phyloP scores from a whole-genome alignment of 176 grass and related monocot genomes.

The Echinochloa phyllopogon region DNA sequence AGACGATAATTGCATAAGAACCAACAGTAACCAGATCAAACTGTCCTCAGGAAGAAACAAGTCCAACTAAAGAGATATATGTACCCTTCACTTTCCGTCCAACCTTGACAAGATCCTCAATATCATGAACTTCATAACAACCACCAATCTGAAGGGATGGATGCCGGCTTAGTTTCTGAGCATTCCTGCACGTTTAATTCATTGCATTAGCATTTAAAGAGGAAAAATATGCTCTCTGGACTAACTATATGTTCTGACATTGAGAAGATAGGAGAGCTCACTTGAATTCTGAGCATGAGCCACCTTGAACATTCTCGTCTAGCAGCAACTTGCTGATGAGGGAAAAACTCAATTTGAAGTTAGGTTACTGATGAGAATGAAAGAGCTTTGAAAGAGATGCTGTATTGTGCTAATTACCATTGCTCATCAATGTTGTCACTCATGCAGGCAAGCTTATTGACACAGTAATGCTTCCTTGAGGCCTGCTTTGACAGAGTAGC shows the following conservation, averaged over 20 bases:
- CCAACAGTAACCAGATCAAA: neutral
- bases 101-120: constrained; percentile 92
- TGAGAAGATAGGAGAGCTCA: constrained; percentile 50
- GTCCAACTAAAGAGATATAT: constrained; percentile 44
- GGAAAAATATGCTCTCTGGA: neutral
- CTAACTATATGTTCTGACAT: constrained; percentile 19
- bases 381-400: constrained; percentile 17
- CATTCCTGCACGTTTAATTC: constrained; percentile 67
- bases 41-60: neutral
- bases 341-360: constrained; percentile 15
- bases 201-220: constrained; percentile 32
- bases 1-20: constrained; percentile 23
- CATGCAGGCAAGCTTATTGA: constrained; percentile 68
- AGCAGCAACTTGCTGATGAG: constrained; percentile 71
- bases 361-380: constrained; percentile 21
- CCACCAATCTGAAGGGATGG: constrained; percentile 93
- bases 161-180: constrained; percentile 83
- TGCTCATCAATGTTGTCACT: constrained; percentile 69
- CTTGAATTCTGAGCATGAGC: constrained; percentile 87
- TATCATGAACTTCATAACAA: constrained; percentile 93
- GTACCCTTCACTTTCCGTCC: constrained; percentile 74
- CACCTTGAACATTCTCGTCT: constrained; percentile 67
- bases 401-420: constrained; percentile 57
- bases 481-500: constrained; percentile 54
- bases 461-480: constrained; percentile 92